Evolutionary conservation across 306 rosid species (phyloP).

Genomic region (Glycine tomentella): DNA sequence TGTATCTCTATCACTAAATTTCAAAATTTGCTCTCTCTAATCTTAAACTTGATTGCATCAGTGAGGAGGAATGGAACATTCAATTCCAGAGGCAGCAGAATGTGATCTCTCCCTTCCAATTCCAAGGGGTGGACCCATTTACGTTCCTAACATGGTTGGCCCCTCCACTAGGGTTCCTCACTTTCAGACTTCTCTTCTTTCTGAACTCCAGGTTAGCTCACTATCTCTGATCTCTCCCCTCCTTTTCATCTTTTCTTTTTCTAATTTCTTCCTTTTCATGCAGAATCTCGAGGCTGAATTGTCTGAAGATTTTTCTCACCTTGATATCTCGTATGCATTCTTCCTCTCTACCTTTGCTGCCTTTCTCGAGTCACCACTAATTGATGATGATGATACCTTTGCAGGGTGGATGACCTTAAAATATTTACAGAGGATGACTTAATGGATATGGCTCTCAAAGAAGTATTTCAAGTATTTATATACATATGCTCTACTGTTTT

Average conservation of each 20-base stretch:
- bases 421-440: constrained; percentile 74
- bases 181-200: constrained; percentile 61
- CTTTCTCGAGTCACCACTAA: not conserved
- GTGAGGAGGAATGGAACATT: constrained; percentile 30
- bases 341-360: constrained; percentile 1
- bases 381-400: not conserved
- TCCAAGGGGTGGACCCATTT: constrained; percentile 90
- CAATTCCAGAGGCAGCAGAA: constrained; percentile 42
- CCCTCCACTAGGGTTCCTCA: constrained; percentile 61
- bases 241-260: not conserved
- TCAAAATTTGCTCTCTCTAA: not conserved
- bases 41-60: not conserved
- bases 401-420: constrained; percentile 83
- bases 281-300: constrained; percentile 69
- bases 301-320: constrained; percentile 48
- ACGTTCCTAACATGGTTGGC: constrained; percentile 62
- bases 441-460: constrained; percentile 82
- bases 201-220: constrained; percentile 65
- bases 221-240: not conserved
- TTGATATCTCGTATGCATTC: constrained; percentile 64
- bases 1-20: not conserved
- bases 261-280: constrained; percentile 21
- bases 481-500: not conserved
- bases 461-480: constrained; percentile 57
- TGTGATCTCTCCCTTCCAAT: constrained; percentile 55